Conservation (phyloP, 1,139 yeast genomes). For the Hemisphaericaspora subhashii region DNA sequence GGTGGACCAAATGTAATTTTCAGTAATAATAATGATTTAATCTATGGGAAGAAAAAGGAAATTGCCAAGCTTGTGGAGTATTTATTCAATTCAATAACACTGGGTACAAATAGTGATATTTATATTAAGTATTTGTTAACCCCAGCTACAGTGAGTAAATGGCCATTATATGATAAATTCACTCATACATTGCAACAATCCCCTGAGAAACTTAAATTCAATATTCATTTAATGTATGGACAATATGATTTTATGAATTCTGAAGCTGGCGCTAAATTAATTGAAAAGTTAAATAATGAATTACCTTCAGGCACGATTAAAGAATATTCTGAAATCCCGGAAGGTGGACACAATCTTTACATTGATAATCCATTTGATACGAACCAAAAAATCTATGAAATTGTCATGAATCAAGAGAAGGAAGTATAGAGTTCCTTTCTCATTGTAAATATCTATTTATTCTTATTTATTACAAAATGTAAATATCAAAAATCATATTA, state of each 20-base stretch:
- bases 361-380: conserved; percentile 56
- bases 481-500: no score
- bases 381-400: conserved; percentile 33
- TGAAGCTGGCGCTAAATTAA: conserved; percentile 64
- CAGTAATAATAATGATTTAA: conserved; percentile 28
- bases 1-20: conserved; percentile 33
- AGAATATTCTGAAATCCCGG: conserved; percentile 29
- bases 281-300: conserved; percentile 23
- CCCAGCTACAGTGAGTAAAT: conserved; percentile 74
- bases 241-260: conserved; percentile 85
- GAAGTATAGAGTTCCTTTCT: neutral
- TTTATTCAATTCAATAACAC: conserved; percentile 59
- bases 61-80: conserved; percentile 52
- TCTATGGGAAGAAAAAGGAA: conserved; percentile 45
- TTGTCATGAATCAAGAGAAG: conserved; percentile 12
- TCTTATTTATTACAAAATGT: neutral
- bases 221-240: conserved; percentile 68
- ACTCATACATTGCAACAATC: conserved; percentile 22
- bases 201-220: conserved; percentile 29
- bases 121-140: conserved; percentile 65
- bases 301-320: conserved; percentile 12
- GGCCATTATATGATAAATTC: conserved; percentile 72
- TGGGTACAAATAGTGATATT: conserved; percentile 63
- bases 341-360: conserved; percentile 50
- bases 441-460: neutral